Percentiles rank a stretch among this genome's conserved stretches.
phyloP scores from a whole-genome alignment of 2,329 filamentous ascomycete genomes.

The Exophiala sp. region DNA sequence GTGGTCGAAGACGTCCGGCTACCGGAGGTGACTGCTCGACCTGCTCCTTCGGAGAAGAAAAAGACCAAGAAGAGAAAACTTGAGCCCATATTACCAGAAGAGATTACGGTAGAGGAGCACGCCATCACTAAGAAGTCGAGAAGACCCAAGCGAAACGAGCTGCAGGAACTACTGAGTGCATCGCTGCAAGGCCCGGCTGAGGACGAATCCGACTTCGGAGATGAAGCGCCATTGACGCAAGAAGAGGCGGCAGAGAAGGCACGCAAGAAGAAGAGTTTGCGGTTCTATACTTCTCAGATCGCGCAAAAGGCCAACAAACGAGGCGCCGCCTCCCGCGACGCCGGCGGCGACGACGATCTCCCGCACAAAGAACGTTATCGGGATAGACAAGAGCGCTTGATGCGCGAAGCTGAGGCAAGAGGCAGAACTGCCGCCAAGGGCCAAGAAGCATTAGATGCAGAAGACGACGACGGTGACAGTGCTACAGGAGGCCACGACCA shows the following conservation, averaged over 20 bases:
- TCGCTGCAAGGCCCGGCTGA: constrained; percentile 41
- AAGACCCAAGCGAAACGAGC: constrained; percentile 48
- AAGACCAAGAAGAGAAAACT: constrained; percentile 49
- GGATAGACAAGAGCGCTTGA: constrained; percentile 81
- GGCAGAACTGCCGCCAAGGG: constrained; percentile 58
- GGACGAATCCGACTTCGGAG: constrained; percentile 85
- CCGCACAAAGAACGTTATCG: constrained; percentile 84
- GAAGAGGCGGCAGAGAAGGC: constrained; percentile 82
- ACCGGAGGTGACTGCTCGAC: constrained; percentile 39
- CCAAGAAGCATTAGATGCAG: constrained; percentile 62
- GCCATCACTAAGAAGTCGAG: constrained; percentile 60
- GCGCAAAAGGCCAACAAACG: constrained; percentile 88
- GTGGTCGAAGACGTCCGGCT: constrained; percentile 22
- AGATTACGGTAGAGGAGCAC: not conserved
- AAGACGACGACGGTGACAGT: constrained; percentile 52
- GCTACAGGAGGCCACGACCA: constrained; percentile 50
- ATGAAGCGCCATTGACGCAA: constrained; percentile 75
- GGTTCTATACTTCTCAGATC: constrained; percentile 98
- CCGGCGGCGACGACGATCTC: constrained; percentile 56
- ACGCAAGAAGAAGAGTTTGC: constrained; percentile 81
- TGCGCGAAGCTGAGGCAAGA: constrained; percentile 81
- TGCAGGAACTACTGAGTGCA: constrained; percentile 37
- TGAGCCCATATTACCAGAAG: constrained; percentile 42
- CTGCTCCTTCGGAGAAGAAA: constrained; percentile 33
- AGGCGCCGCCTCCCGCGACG: constrained; percentile 59